Conservation (phyloP, 2,329 filamentous ascomycete genomes). For the Mycosphaerella arachidis region DNA sequence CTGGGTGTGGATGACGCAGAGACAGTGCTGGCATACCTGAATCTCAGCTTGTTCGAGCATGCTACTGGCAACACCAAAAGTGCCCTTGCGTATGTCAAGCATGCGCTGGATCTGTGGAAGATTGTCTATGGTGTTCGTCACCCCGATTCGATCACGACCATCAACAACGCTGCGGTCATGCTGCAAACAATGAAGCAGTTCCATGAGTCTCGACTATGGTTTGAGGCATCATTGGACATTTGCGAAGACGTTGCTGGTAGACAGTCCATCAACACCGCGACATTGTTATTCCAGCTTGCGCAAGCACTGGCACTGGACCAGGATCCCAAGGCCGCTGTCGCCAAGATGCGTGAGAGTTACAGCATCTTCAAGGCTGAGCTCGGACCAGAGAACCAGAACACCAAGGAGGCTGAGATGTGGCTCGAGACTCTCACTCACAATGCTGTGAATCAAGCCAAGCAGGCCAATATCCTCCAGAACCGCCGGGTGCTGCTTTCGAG, state of each 20-base stretch:
- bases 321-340: conserved; percentile 85
- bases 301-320: conserved; percentile 94
- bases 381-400: conserved; percentile 89
- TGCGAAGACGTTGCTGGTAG: conserved; percentile 88
- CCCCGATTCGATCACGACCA: conserved; percentile 95
- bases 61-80: conserved; percentile 82
- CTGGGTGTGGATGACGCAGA: conserved; percentile 90
- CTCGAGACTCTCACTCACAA: conserved; percentile 93
- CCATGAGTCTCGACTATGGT: conserved; percentile 92
- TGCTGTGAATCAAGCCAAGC: conserved; percentile 87
- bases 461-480: conserved; percentile 52
- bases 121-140: conserved; percentile 91
- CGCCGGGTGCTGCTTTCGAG: conserved; percentile 22
- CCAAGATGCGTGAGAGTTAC: conserved; percentile 92
- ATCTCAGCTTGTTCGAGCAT: conserved; percentile 90
- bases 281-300: conserved; percentile 92
- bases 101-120: conserved; percentile 94
- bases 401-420: conserved; percentile 96
- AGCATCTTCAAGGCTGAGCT: conserved; percentile 89
- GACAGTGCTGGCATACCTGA: conserved; percentile 91
- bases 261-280: conserved; percentile 87
- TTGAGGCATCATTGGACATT: conserved; percentile 83
- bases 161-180: conserved; percentile 99
- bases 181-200: conserved; percentile 92
- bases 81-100: conserved; percentile 83